These are phyloP conservation scores for Neurospora intermedia DNA, from an alignment of 495 filamentous ascomycete species.

Conservation along the genomic window DNA sequence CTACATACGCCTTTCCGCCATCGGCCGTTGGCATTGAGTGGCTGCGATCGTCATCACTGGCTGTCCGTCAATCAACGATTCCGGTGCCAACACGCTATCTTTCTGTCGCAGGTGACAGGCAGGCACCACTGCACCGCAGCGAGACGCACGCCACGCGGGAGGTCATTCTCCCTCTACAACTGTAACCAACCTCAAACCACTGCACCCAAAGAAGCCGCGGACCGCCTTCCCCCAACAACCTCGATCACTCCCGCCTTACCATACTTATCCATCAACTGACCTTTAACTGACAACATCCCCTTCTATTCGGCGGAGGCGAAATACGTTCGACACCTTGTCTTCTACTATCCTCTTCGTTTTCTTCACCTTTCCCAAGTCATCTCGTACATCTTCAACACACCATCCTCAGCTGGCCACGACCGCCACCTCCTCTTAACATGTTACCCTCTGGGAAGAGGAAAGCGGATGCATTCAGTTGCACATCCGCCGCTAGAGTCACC, in stretches of 20 bases:
- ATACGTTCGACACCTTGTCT: neutral
- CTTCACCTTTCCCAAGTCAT: neutral
- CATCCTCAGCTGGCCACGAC: neutral
- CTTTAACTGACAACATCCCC: neutral
- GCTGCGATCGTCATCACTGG: neutral
- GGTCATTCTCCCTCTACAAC: neutral
- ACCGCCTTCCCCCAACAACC: neutral
- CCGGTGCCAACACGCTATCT: neutral
- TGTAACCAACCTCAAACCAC: neutral
- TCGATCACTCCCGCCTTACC: neutral
- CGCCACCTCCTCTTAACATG: slow-evolving; percentile 20
- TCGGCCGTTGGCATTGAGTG: neutral
- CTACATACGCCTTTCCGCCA: neutral
- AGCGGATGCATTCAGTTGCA: slow-evolving; percentile 23
- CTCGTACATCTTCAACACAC: neutral
- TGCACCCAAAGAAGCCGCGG: neutral
- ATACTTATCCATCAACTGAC: neutral
- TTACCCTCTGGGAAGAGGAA: slow-evolving; percentile 26
- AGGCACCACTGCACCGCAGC: neutral
- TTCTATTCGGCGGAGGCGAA: neutral
- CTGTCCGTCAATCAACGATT: neutral
- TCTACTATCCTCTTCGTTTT: neutral
- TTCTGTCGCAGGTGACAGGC: neutral
- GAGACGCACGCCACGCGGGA: neutral
- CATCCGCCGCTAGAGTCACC: slow-evolving; percentile 47